Percentiles rank a stretch among this genome's conserved stretches.
Evolutionary conservation across 345 rosid species (phyloP).

Genomic region (Lagerstroemia speciosa): DNA sequence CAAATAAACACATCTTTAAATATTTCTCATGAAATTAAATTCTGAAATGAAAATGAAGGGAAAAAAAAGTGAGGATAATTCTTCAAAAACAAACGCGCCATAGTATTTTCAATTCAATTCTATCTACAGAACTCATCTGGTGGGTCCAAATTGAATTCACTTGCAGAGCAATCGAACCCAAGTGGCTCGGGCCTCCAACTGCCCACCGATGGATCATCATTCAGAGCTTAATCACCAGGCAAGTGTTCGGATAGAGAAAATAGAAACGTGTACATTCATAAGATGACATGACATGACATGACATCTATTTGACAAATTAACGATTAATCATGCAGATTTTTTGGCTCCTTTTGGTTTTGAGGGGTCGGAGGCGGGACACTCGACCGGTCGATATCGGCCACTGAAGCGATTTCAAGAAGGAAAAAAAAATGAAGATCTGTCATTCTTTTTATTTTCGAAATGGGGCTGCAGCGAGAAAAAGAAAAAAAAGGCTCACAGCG

Average conservation of each 20-base stretch:
- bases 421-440: constrained; percentile 11
- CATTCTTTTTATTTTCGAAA: constrained; percentile 17
- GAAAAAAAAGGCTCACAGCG: neutral
- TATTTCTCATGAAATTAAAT: too few relatives aligned
- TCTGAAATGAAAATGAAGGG: too few relatives aligned
- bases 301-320: too few relatives aligned
- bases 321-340: neutral
- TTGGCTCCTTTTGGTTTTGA: neutral
- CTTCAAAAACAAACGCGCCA: too few relatives aligned
- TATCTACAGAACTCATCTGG: neutral
- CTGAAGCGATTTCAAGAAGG: neutral
- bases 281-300: neutral
- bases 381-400: neutral
- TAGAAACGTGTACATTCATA: too few relatives aligned
- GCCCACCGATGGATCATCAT: constrained; percentile 2
- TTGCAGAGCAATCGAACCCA: constrained; percentile 17
- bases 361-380: neutral
- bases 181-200: constrained; percentile 15
- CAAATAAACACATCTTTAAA: too few relatives aligned
- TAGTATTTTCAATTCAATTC: too few relatives aligned
- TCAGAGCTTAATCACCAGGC: constrained; percentile 14
- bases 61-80: too few relatives aligned
- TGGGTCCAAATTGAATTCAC: neutral
- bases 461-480: neutral
- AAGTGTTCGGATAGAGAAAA: neutral